Evolutionary conservation across 2,329 filamentous ascomycete species (phyloP), one percentile per base, ranked within the genome.

Genomic region (Monosporascus sp.): DNA sequence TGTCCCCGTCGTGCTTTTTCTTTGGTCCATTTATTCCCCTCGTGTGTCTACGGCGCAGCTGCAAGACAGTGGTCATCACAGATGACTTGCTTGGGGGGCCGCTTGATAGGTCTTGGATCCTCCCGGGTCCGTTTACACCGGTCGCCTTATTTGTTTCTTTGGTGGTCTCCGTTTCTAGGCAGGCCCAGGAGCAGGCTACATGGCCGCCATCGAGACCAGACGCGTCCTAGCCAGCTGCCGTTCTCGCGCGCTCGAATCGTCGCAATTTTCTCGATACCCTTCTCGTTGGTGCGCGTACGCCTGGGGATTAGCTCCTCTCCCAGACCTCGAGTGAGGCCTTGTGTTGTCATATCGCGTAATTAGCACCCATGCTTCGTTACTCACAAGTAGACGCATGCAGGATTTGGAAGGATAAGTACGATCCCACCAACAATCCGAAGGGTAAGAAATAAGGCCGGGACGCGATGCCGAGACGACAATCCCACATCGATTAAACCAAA

Each of bases 341-440:
- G 56, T 49, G 50, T 38, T 54, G 50, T 41, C 44, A 43, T 52
- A 53, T 41, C 44, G 16, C 48, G n/a, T 26, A 43, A 43, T 20
- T 20, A 20, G 17, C n/a, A 19, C 19, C 47, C 45, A 52, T 27
- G 52, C 37, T 48, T 53, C 54, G 53, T 58, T 54, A 52, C 63
- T 66, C 48, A 68, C 62, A 59, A 61, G 62, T 62, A 56, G 56
- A 55, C 51, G 37, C 41, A 49, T 51, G 49, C 68, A 96, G 91
- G 92, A 97, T 97, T 68, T 97, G 93, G 91, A 97, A 97, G 71
- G 91, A 96, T 58, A 97, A 97, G 75, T 97, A 97, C 75, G 81
- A 81, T 64, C 77, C 80, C 36, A 73, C 69, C 54, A 41, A 41
- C 20, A 65, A 69, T 34, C 66, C 69, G 53, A 63, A 63, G 26